A percentile compares a stretch with the other conserved stretches of the same genome.
Evolutionary conservation across 257 asterid genomes (phyloP).

Genomic region (Petrea volubilis): DNA sequence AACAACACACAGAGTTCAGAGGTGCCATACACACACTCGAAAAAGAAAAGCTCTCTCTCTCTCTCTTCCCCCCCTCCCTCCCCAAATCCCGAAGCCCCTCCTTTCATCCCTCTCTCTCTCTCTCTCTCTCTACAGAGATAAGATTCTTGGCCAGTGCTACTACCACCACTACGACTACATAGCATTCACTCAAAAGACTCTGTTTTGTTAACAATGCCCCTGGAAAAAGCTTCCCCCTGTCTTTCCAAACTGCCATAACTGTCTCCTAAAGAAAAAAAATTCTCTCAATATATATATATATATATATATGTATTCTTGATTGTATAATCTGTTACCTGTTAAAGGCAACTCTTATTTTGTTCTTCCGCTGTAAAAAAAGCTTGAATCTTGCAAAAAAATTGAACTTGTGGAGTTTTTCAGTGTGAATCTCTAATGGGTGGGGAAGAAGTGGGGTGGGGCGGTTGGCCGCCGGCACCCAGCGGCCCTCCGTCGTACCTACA

Average conservation of each 20-base stretch:
- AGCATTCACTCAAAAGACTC: not conserved
- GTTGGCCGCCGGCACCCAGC: conserved; percentile 50
- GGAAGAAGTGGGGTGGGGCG: conserved; percentile 53
- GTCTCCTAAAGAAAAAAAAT: not conserved
- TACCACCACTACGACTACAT: not conserved
- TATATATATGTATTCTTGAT: too few relatives aligned
- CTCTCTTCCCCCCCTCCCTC: not conserved
- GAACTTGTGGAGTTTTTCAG: not conserved
- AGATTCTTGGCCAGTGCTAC: not conserved
- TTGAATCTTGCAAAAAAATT: not conserved
- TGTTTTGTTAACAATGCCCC: not conserved
- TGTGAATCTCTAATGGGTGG: conserved; percentile 50
- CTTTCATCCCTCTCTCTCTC: not conserved
- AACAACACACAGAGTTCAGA: not conserved
- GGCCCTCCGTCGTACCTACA: conserved; percentile 49
- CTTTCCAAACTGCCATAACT: conserved; percentile 28
- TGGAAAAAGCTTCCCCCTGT: not conserved
- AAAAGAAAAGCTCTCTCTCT: not conserved
- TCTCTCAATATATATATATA: too few relatives aligned
- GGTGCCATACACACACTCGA: conserved; percentile 15
- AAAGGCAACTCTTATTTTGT: not conserved
- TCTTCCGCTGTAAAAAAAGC: not conserved
- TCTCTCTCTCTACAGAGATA: not conserved
- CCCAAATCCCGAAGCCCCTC: not conserved
- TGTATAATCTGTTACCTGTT: too few relatives aligned